These are phyloP conservation scores for Aotearoamyces nothofagi DNA, from an alignment of 2,329 filamentous ascomycete species.

Conservation along the genomic window DNA sequence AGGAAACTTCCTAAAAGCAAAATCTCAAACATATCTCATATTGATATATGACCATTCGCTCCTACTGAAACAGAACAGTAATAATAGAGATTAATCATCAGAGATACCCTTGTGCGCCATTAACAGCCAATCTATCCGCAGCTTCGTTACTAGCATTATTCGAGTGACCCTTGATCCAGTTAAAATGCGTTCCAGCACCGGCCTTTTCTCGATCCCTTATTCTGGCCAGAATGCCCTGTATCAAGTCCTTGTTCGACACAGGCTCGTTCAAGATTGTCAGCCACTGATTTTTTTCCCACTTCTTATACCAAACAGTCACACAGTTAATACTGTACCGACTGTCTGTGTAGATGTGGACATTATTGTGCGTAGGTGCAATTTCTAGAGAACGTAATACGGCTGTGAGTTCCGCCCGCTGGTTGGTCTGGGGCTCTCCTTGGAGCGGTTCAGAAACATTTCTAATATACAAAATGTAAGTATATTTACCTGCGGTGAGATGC, in stretches of 20 bases:
- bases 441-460: conserved; percentile 33
- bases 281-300: conserved; percentile 69
- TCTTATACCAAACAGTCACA: conserved; percentile 65
- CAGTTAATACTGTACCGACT: conserved; percentile 86
- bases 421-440: conserved; percentile 50
- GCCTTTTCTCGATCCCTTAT: conserved; percentile 53
- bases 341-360: conserved; percentile 72
- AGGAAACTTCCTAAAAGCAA: too few relatives aligned
- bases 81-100: too few relatives aligned
- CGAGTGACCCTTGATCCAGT: conserved; percentile 83
- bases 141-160: conserved; percentile 59
- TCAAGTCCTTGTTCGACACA: conserved; percentile 78
- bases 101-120: conserved; percentile 38
- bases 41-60: too few relatives aligned
- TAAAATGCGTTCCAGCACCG: conserved; percentile 51
- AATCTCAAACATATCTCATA: too few relatives aligned
- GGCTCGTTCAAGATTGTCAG: conserved; percentile 50
- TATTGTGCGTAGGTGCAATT: conserved; percentile 48
- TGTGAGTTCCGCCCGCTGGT: conserved; percentile 89
- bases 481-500: too few relatives aligned
- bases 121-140: conserved; percentile 65
- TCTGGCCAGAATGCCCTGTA: conserved; percentile 54
- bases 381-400: conserved; percentile 76
- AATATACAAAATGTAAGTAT: too few relatives aligned
- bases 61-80: too few relatives aligned